Evolutionary conservation across 2,329 filamentous ascomycete species (phyloP), one percentile per base, ranked within the genome.

Genomic region (Phaeosphaeriaceae sp.): DNA sequence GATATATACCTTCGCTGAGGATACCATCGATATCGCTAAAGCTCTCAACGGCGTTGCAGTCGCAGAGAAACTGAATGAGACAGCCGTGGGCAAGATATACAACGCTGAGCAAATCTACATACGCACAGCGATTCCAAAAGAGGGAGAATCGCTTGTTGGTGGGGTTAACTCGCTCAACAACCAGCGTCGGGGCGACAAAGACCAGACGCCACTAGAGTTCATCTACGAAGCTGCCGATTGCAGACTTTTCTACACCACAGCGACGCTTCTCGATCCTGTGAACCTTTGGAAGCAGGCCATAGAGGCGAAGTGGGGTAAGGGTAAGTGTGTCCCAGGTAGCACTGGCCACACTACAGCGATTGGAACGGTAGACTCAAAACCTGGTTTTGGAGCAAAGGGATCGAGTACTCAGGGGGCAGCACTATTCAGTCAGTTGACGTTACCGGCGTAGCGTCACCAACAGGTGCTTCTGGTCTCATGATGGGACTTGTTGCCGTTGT

Each of bases 201-300:
- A 46, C 6, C 42, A 46, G 9, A 70, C 74, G 1, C 79, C 83
- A 16, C 60, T 80, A 11, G 83, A 87, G 51, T 87, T 85, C 60
- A 72, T 80, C 4, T 81, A 82, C 50, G 79, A 85, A 53, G 77
- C 82, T 2, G 81, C 85, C 1, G 81, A 86, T 58, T 87, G 84
- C 58, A 76, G 81, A 8, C 61, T 86, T 17, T 87, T 80, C 58
- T 85, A 80, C 51, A 87, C 84, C 0, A 58, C 72, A 18, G 68
- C 76, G 6, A 84, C 81, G 63, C 60, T 81, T 30, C 66, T 71
- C 8, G 73, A 81, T 43, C 74, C 79, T 2, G 72, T 72, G 2
- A 73, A 68, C 11, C 64, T 81, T 16, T 87, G 84, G 84, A 71
- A 72, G 30, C 66, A 64, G 15, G 55, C 48, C 4, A 46, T 44